phyloP scores from a whole-genome alignment of 2,329 filamentous ascomycete genomes.

The Colletotrichum magnum region DNA sequence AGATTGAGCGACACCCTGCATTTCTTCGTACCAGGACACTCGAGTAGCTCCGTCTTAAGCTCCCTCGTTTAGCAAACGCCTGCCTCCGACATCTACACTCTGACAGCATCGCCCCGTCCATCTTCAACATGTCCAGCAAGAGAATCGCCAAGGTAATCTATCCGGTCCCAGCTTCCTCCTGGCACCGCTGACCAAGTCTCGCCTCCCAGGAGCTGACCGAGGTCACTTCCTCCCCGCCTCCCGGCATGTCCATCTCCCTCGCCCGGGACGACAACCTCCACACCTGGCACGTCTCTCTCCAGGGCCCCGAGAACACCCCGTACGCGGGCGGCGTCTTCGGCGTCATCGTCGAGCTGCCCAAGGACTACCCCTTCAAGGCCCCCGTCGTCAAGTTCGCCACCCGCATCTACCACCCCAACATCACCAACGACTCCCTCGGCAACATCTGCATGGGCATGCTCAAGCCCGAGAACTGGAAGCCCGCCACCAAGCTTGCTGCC shows the following conservation, averaged over 20 bases:
- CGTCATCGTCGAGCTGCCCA: slow-evolving; percentile 79
- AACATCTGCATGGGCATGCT: slow-evolving; percentile 89
- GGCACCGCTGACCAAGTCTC: neutral
- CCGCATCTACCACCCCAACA: slow-evolving; percentile 96
- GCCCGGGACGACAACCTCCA: slow-evolving; percentile 63
- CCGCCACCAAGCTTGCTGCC: slow-evolving; percentile 79
- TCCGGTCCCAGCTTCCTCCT: neutral
- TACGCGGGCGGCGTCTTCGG: slow-evolving; percentile 80
- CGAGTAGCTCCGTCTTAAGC: slow-evolving; percentile 19
- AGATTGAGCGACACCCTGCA: neutral
- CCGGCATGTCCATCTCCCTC: slow-evolving; percentile 63
- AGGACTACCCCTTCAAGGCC: slow-evolving; percentile 91
- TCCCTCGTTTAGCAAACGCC: neutral
- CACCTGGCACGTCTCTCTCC: slow-evolving; percentile 66
- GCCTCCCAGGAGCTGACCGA: slow-evolving; percentile 66
- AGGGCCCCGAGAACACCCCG: slow-evolving; percentile 59
- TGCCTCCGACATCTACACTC: slow-evolving; percentile 5
- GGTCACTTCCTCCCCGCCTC: slow-evolving; percentile 61
- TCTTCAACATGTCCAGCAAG: slow-evolving; percentile 56
- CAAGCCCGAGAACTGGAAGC: slow-evolving; percentile 93
- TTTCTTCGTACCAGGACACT: neutral
- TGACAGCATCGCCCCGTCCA: neutral
- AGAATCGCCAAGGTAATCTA: slow-evolving; percentile 60
- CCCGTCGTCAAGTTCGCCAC: slow-evolving; percentile 85
- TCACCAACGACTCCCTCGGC: slow-evolving; percentile 88